Evolutionary conservation across 345 rosid species (phyloP), one percentile per base, ranked within the genome.

Genomic region (Mercurialis annua): DNA sequence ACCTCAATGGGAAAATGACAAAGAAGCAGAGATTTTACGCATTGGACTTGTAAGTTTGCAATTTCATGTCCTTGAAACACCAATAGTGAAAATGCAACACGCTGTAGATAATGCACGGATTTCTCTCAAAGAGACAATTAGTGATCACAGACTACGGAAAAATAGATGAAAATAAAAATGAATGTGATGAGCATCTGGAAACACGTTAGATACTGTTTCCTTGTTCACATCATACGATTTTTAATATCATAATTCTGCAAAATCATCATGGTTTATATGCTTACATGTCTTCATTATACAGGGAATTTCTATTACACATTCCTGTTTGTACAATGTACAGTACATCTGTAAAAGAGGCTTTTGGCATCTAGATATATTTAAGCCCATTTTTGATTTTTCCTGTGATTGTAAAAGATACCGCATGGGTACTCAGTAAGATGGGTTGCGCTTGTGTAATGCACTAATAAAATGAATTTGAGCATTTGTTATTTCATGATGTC

Each of bases 11-110:
- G 73, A 80, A 6, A 77, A 91, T 72, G 96, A 90, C 70, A 84
- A 81, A 83, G 98, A 92, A 72, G 93, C 96, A 61, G 90, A 79
- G 79, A 62, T 33, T 43, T 83, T 92, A 74, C 96, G 97, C 21
- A 55, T 92, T 79, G 98, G 98, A 67, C 80, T 74, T 84, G 98
- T 92, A 88, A 80, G 97, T 77, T 70, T 56, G 29, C 47, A 17
- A 43, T 64, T 24, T 71, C 64, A 34, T 20, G 50, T 64, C 18
- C 34, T 27, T 42, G 44, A 42, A 64, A 44, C 12, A 18, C 9
- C 26, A 24, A 38, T n/a, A 21, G 57, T 40, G n/a, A 30, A 42
- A 16, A 10, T 23, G 15, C 70, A 42, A 43, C 23, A 33, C 8
- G 57, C 12, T 23, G 3, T 40, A 10, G 49, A 21, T 26, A 23